Conservation (phyloP, 305 asterid genomes). For the Fraxinus xanthoxyloides region DNA sequence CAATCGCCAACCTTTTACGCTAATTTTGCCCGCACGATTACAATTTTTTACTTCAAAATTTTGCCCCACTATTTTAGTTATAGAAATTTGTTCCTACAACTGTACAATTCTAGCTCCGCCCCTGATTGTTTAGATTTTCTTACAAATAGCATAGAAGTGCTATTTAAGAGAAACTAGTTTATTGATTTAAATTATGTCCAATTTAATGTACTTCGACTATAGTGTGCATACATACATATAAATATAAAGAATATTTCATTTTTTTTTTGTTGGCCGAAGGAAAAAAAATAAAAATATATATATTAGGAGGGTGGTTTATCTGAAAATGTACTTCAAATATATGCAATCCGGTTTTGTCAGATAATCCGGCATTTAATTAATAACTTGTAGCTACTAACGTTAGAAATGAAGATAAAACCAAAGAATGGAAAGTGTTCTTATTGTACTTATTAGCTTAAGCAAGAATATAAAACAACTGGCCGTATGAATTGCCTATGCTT, state of each 20-base stretch:
- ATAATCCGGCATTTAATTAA: not conserved
- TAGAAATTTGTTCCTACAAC: too few species aligned
- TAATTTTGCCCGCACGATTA: too few species aligned
- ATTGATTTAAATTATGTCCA: not conserved
- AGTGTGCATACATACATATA: not conserved
- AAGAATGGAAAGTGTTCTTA: not conserved
- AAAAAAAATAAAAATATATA: not conserved
- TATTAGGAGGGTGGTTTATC: not conserved
- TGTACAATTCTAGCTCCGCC: too few species aligned
- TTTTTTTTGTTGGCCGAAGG: too few species aligned
- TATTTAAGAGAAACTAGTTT: not conserved
- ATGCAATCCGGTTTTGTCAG: not conserved
- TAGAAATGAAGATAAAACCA: conserved; percentile 18
- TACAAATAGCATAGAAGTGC: not conserved
- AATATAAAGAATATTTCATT: too few species aligned
- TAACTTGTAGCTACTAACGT: not conserved
- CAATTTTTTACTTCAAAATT: too few species aligned
- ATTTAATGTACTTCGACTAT: not conserved
- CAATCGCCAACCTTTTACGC: too few species aligned
- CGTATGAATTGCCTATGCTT: not conserved
- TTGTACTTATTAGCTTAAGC: not conserved
- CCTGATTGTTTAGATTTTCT: too few species aligned
- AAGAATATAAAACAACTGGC: not conserved
- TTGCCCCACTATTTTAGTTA: too few species aligned
- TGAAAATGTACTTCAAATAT: not conserved